A percentile compares a stretch with the other conserved stretches of the same genome.
These are phyloP conservation scores for Ogataea kodamae DNA, from an alignment of 805 yeast genomes.

Conservation along the genomic window DNA sequence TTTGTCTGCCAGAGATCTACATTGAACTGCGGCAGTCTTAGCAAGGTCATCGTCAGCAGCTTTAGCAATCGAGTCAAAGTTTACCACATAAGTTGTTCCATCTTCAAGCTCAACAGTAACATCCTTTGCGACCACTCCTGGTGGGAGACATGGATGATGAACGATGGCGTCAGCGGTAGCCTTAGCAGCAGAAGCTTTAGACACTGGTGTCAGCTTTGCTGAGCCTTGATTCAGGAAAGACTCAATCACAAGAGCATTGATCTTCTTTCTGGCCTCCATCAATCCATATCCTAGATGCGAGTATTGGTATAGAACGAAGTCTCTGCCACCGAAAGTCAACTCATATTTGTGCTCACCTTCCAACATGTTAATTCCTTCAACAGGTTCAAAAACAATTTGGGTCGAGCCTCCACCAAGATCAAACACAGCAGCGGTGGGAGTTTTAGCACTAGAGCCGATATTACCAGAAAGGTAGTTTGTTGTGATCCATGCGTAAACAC, in stretches of 20 bases:
- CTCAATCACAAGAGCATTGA: constrained; percentile 59
- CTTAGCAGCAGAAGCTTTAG: constrained; percentile 31
- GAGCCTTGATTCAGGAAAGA: constrained; percentile 24
- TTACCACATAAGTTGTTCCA: constrained; percentile 29
- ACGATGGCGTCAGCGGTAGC: constrained; percentile 45
- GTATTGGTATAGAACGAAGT: constrained; percentile 82
- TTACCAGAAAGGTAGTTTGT: constrained; percentile 90
- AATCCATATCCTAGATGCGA: constrained; percentile 96
- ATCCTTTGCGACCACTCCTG: constrained; percentile 57
- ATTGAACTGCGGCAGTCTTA: constrained; percentile 68
- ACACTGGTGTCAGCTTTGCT: constrained; percentile 27
- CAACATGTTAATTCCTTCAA: constrained; percentile 57
- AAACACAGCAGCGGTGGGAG: constrained; percentile 93
- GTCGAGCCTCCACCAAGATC: constrained; percentile 99
- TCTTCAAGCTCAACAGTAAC: constrained; percentile 57
- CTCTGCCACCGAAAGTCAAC: constrained; percentile 74
- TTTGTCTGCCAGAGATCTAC: constrained; percentile 79
- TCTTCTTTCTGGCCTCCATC: constrained; percentile 86
- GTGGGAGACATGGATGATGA: constrained; percentile 85
- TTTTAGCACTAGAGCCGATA: constrained; percentile 73
- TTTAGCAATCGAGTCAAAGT: constrained; percentile 32
- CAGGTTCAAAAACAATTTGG: constrained; percentile 96
- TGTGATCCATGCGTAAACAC: constrained; percentile 98
- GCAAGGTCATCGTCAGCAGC: constrained; percentile 28
- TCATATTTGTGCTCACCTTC: constrained; percentile 84